Evolutionary conservation across 2,329 filamentous ascomycete species (phyloP).

Genomic region (Magnaporthiopsis incrustans): DNA sequence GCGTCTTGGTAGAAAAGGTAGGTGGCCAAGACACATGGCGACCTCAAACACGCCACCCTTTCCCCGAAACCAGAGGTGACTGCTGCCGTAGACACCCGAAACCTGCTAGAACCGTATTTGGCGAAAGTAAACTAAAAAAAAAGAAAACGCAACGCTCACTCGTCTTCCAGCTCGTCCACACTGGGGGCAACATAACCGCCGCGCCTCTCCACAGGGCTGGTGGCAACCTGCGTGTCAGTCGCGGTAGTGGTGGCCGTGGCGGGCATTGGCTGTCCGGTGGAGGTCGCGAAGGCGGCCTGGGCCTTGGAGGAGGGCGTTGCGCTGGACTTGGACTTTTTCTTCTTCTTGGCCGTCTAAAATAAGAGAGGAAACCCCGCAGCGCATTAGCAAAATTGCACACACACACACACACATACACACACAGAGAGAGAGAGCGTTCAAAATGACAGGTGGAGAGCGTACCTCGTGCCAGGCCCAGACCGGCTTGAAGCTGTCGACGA

Average conservation of each 20-base stretch:
- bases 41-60: background rate
- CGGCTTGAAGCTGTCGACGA: slow-evolving; percentile 94
- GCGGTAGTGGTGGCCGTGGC: slow-evolving; percentile 49
- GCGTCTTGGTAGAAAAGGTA: background rate
- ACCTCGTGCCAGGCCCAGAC: slow-evolving; percentile 99
- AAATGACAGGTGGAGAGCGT: slow-evolving; percentile 23
- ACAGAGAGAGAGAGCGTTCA: background rate
- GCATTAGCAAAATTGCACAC: slow-evolving; percentile 5
- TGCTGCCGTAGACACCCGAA: background rate
- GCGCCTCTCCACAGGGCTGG: slow-evolving; percentile 26
- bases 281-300: slow-evolving; percentile 39
- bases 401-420: too few species aligned
- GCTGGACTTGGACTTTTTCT: slow-evolving; percentile 40
- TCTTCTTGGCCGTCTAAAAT: slow-evolving; percentile 37
- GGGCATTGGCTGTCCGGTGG: slow-evolving; percentile 44
- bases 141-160: slow-evolving; percentile 12
- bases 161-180: slow-evolving; percentile 29
- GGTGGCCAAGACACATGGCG: background rate
- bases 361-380: background rate
- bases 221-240: slow-evolving; percentile 45
- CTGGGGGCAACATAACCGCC: slow-evolving; percentile 33
- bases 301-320: slow-evolving; percentile 24
- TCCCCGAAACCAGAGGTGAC: background rate
- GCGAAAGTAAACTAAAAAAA: slow-evolving; percentile 4
- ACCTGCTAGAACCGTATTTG: background rate